Evolutionary conservation across 441 rosid genomes (phyloP).

Genomic region (Jatropha multifida): DNA sequence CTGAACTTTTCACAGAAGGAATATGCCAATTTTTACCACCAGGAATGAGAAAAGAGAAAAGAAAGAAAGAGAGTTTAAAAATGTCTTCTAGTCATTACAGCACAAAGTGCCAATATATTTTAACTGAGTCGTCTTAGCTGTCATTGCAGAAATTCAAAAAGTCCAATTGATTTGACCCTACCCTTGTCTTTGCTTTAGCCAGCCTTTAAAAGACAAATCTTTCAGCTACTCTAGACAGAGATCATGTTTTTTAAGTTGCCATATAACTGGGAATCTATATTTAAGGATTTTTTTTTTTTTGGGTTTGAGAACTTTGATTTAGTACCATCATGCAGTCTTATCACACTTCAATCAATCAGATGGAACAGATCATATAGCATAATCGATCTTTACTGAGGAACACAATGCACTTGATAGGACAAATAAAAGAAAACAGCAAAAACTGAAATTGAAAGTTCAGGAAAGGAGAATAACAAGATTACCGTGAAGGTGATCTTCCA

Average conservation of each 20-base stretch:
- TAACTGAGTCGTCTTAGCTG: slow-evolving; percentile 10
- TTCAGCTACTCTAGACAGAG: background rate
- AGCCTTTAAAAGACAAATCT: background rate
- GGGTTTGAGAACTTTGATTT: background rate
- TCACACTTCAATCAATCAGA: background rate
- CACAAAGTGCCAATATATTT: background rate
- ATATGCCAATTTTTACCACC: background rate
- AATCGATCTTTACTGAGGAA: background rate
- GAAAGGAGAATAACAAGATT: slow-evolving; percentile 14
- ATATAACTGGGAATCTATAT: background rate
- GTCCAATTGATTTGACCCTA: slow-evolving; percentile 11
- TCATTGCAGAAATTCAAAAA: background rate
- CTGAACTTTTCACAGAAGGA: background rate
- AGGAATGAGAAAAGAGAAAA: background rate
- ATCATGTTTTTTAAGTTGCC: background rate
- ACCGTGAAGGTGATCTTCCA: slow-evolving; percentile 99
- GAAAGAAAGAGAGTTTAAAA: background rate
- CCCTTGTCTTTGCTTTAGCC: slow-evolving; percentile 4
- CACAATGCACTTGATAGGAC: background rate
- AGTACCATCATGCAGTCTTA: background rate
- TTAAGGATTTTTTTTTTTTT: background rate
- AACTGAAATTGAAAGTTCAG: slow-evolving; percentile 1
- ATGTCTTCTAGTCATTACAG: slow-evolving; percentile 4
- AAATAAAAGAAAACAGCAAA: slow-evolving; percentile 5
- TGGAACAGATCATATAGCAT: background rate